A percentile compares a stretch with the other conserved stretches of the same genome.
Conservation (phyloP, 805 yeast genomes). For the Blastobotrys peoriensis region DNA sequence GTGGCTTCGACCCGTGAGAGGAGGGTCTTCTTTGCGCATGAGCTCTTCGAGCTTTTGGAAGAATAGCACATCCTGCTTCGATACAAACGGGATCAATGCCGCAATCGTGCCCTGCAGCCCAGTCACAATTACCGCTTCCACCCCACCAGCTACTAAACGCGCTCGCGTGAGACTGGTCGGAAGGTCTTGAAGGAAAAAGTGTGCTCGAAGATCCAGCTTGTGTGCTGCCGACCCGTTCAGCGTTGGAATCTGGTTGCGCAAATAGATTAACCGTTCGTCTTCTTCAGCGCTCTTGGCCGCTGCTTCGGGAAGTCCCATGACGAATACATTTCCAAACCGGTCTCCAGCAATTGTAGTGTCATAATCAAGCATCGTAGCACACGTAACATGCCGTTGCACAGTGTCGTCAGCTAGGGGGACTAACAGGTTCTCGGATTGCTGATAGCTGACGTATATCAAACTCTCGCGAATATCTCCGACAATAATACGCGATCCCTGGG, state of each 20-base stretch:
- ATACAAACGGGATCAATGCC: conserved; percentile 57
- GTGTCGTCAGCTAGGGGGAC: conserved; percentile 65
- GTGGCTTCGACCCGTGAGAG: conserved; percentile 62
- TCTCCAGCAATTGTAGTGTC: conserved; percentile 81
- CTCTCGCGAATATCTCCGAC: conserved; percentile 72
- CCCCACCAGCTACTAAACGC: conserved; percentile 53
- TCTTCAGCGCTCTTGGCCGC: conserved; percentile 45
- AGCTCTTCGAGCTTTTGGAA: conserved; percentile 49
- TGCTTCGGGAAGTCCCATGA: conserved; percentile 53
- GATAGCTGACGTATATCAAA: conserved; percentile 49
- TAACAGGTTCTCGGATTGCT: conserved; percentile 39
- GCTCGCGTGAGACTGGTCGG: conserved; percentile 56
- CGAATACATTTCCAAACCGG: conserved; percentile 73
- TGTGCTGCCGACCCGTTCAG: conserved; percentile 45
- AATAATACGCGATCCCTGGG: conserved; percentile 53
- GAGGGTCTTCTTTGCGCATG: conserved; percentile 22
- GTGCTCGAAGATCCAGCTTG: conserved; percentile 48
- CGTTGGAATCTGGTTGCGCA: conserved; percentile 29
- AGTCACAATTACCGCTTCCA: conserved; percentile 58
- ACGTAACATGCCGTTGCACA: conserved; percentile 59
- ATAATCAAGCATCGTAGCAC: conserved; percentile 57
- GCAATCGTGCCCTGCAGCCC: conserved; percentile 85
- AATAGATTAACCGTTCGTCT: conserved; percentile 41
- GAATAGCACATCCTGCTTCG: conserved; percentile 55
- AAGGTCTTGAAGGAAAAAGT: conserved; percentile 65